These are phyloP conservation scores for Chlorella sp. DNA, from an alignment of 139 green algal species.

Conservation along the genomic window DNA sequence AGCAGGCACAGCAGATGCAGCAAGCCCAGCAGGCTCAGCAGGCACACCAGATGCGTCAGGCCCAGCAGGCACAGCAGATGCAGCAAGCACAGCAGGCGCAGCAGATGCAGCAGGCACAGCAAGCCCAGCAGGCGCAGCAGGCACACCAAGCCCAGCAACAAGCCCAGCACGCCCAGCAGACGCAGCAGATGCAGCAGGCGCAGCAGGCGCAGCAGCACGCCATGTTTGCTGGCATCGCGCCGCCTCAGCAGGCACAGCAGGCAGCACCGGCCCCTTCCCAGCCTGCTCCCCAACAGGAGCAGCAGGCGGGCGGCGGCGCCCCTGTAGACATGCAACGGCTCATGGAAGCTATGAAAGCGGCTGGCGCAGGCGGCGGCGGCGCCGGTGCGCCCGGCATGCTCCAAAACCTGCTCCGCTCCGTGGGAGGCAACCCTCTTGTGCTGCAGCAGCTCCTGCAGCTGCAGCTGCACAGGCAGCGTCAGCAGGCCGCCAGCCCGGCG, in stretches of 20 bases:
- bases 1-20: background rate
- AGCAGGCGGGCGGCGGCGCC: background rate
- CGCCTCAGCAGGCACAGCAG: background rate
- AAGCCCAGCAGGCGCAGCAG: background rate
- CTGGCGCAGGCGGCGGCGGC: background rate
- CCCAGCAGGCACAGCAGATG: background rate
- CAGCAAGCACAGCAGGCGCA: background rate
- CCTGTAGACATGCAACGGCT: background rate
- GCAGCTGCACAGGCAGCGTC: conserved; percentile 21
- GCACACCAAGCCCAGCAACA: background rate
- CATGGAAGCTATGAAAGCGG: background rate
- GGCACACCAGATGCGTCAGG: background rate
- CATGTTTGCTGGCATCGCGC: background rate
- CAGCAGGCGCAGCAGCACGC: background rate
- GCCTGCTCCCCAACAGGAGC: background rate
- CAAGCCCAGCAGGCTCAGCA: background rate
- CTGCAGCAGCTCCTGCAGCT: conserved; percentile 12
- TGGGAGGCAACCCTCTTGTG: conserved; percentile 3
- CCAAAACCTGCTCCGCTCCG: conserved; percentile 15
- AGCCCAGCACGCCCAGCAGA: background rate
- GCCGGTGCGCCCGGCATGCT: background rate
- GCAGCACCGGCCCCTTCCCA: background rate
- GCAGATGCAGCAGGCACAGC: background rate
- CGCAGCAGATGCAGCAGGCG: background rate
- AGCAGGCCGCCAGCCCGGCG: background rate